Evolutionary conservation across 768 basidiomycete species (phyloP).

Genomic region (Naganishia kalamii): DNA sequence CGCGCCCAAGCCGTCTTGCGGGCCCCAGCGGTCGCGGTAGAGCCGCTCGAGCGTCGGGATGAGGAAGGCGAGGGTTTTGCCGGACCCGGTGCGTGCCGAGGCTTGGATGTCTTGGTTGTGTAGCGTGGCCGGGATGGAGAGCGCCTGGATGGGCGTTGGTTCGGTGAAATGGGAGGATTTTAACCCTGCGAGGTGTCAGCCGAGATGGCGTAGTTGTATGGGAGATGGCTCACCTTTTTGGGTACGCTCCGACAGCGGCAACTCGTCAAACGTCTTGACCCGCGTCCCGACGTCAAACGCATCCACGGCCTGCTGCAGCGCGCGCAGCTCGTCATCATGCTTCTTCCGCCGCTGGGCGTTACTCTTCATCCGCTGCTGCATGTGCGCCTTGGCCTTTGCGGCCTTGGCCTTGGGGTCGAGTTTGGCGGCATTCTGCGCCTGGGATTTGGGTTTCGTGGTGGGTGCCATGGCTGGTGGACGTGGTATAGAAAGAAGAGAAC

Average conservation of each 20-base stretch:
- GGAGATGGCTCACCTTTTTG: slow-evolving; percentile 31
- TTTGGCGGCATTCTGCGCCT: background rate
- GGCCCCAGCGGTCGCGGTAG: slow-evolving; percentile 64
- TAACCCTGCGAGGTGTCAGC: slow-evolving; percentile 56
- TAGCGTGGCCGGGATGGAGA: slow-evolving; percentile 58
- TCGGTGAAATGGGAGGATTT: slow-evolving; percentile 77
- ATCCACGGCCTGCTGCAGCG: slow-evolving; percentile 42
- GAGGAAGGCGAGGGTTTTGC: slow-evolving; percentile 68
- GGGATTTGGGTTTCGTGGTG: background rate
- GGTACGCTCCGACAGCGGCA: slow-evolving; percentile 71
- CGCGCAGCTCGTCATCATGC: slow-evolving; percentile 41
- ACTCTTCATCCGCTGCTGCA: slow-evolving; percentile 29
- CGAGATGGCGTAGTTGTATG: background rate
- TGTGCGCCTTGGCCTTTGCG: slow-evolving; percentile 19
- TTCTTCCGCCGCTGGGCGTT: slow-evolving; percentile 36
- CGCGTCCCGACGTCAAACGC: slow-evolving; percentile 51
- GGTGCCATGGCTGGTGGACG: slow-evolving; percentile 5
- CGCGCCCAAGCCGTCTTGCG: slow-evolving; percentile 72
- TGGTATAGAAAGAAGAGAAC: too few relatives aligned
- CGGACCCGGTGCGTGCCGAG: slow-evolving; percentile 65
- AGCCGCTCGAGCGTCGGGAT: slow-evolving; percentile 63
- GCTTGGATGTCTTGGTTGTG: slow-evolving; percentile 63
- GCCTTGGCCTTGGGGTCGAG: slow-evolving; percentile 10
- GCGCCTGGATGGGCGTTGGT: slow-evolving; percentile 74
- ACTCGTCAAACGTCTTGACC: slow-evolving; percentile 60